Percentiles rank a stretch among this genome's conserved stretches.
Conservation (phyloP, 2,329 filamentous ascomycete genomes). For the Cytospora piceae region DNA sequence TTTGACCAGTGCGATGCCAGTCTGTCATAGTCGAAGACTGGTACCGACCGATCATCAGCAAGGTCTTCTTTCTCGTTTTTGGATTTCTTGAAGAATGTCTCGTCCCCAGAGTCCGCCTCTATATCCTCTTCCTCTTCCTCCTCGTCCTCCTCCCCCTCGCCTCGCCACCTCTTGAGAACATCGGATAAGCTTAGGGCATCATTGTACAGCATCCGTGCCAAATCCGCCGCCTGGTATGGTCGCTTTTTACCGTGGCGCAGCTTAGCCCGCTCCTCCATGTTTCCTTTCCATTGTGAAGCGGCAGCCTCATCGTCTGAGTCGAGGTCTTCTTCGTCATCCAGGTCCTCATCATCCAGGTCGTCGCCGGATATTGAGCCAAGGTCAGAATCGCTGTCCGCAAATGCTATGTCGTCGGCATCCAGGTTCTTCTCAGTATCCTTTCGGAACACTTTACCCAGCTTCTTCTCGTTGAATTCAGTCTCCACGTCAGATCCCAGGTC, state of each 20-base stretch:
- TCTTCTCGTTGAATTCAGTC: constrained; percentile 61
- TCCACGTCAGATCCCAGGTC: constrained; percentile 55
- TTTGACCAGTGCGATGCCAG: constrained; percentile 86
- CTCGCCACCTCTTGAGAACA: constrained; percentile 79
- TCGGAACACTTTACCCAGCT: constrained; percentile 64
- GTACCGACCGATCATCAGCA: constrained; percentile 77
- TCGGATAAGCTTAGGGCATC: constrained; percentile 74
- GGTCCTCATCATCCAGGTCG: constrained; percentile 49
- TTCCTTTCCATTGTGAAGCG: constrained; percentile 83
- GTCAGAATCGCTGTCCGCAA: constrained; percentile 97
- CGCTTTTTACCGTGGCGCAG: constrained; percentile 70
- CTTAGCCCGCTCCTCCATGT: constrained; percentile 75
- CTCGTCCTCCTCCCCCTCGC: constrained; percentile 56
- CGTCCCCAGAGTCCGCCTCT: constrained; percentile 57
- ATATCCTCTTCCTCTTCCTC: constrained; percentile 61
- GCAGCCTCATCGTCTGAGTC: constrained; percentile 71
- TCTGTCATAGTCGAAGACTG: constrained; percentile 76
- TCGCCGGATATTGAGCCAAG: constrained; percentile 79
- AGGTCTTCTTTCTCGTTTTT: constrained; percentile 70
- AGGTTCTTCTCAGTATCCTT: constrained; percentile 53
- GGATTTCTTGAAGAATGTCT: constrained; percentile 68
- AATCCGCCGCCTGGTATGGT: constrained; percentile 77
- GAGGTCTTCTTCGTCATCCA: constrained; percentile 56
- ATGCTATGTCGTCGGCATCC: constrained; percentile 75
- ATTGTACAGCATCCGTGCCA: constrained; percentile 89